Percentiles rank a stretch among this genome's conserved stretches.
phyloP scores from a whole-genome alignment of 108 stramenopile species.

The Cylindrotheca closterium region DNA sequence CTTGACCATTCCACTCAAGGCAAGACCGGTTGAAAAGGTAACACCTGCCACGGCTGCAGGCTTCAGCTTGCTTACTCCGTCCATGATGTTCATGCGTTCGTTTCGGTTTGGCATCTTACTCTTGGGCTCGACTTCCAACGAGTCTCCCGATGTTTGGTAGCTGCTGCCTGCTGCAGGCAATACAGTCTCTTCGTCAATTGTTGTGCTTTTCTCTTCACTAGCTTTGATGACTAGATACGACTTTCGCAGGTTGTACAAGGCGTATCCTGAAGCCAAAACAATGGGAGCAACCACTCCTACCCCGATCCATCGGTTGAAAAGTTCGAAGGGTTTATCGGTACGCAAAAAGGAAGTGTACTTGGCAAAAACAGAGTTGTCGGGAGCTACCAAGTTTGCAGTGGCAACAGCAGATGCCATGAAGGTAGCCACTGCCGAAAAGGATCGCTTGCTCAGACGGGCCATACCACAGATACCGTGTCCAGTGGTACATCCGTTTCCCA shows the following conservation, averaged over 20 bases:
- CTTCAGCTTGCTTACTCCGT: slow-evolving; percentile 18
- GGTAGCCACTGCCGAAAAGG: slow-evolving; percentile 66
- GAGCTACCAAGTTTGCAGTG: slow-evolving; percentile 26
- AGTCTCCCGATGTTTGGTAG: background rate
- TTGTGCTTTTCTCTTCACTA: background rate
- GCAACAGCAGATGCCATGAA: slow-evolving; percentile 80
- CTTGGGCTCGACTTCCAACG: background rate
- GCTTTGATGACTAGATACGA: slow-evolving; percentile 1
- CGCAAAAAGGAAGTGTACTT: slow-evolving; percentile 8
- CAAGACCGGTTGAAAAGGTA: slow-evolving; percentile 67
- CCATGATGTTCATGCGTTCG: background rate
- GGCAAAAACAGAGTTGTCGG: background rate
- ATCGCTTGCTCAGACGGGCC: slow-evolving; percentile 70
- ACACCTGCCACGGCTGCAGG: slow-evolving; percentile 33
- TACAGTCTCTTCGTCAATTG: background rate
- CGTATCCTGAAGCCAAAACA: background rate
- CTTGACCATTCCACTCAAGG: slow-evolving; percentile 62
- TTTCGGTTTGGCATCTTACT: background rate
- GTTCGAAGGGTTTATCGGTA: slow-evolving; percentile 7
- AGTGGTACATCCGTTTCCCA: slow-evolving; percentile 78
- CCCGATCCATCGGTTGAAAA: slow-evolving; percentile 1
- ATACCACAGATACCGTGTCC: slow-evolving; percentile 85
- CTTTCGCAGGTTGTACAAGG: background rate
- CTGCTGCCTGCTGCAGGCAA: background rate
- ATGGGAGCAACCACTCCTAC: slow-evolving; percentile 1